Evolutionary conservation across 2,329 filamentous ascomycete species (phyloP).

Genomic region (Geosmithia morbida): DNA sequence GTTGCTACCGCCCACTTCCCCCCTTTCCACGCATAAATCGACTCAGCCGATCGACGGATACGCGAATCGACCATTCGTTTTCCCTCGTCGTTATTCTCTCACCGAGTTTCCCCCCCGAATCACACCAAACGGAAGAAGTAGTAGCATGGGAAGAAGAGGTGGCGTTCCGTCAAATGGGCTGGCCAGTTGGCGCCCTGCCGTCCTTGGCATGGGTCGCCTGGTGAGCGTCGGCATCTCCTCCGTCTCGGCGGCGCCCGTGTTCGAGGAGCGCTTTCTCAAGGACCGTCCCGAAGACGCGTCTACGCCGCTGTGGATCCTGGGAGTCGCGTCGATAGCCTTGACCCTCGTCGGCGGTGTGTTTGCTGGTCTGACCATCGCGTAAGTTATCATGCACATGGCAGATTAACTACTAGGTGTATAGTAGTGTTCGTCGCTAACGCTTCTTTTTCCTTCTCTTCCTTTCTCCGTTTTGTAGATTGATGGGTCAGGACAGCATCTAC

Average conservation of each 20-base stretch:
- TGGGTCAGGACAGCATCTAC: constrained; percentile 85
- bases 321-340: constrained; percentile 62
- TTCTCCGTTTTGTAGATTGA: constrained; percentile 30
- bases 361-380: constrained; percentile 84
- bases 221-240: constrained; percentile 32
- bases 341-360: constrained; percentile 87
- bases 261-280: constrained; percentile 15
- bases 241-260: constrained; percentile 31
- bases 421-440: too few species aligned
- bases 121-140: neutral
- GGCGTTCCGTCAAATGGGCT: constrained; percentile 5
- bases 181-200: constrained; percentile 27
- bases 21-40: too few species aligned
- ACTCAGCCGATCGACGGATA: too few species aligned
- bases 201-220: constrained; percentile 37
- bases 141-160: neutral
- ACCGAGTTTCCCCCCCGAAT: neutral
- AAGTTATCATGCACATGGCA: too few species aligned
- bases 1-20: too few species aligned
- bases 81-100: neutral
- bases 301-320: constrained; percentile 64
- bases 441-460: too few species aligned
- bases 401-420: too few species aligned
- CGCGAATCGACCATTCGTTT: too few species aligned
- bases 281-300: constrained; percentile 39